Conservation (phyloP, 139 green algal species). For the Mesotaenium endlicherianum region DNA sequence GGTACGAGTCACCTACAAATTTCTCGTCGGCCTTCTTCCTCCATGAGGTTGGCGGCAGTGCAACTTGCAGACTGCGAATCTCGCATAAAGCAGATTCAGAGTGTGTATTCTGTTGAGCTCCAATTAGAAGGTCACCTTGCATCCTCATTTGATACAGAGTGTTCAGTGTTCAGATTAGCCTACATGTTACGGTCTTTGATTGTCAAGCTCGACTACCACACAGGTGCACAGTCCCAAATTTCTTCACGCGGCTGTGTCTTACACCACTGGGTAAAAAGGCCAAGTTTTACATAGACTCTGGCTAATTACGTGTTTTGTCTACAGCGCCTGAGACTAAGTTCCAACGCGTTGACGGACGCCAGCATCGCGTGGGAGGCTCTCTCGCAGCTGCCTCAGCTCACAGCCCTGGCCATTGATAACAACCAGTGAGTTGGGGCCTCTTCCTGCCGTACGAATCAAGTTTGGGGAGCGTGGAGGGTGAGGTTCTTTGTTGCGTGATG, state of each 20-base stretch:
- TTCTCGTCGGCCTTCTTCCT: not conserved
- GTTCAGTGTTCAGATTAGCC: not conserved
- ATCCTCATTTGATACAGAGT: not conserved
- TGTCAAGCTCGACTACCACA: not conserved
- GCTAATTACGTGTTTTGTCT: not conserved
- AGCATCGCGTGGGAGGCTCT: conserved; percentile 31
- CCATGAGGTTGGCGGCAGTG: not conserved
- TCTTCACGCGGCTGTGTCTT: no score
- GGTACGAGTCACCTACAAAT: not conserved
- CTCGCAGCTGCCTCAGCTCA: conserved; percentile 17
- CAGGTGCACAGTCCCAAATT: no score
- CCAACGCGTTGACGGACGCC: conserved; percentile 12
- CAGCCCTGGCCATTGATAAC: conserved; percentile 17
- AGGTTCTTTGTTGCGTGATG: no score
- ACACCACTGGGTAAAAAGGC: no score
- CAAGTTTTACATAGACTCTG: no score
- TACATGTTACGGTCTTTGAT: not conserved
- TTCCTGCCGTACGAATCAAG: not conserved
- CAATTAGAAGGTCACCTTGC: not conserved
- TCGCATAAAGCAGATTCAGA: not conserved
- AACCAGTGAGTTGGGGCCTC: conserved; percentile 15
- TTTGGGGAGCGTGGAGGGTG: no score
- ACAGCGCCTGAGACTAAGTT: conserved; percentile 24
- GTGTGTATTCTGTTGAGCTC: not conserved
- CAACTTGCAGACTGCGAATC: not conserved